Evolutionary conservation across 2,329 filamentous ascomycete genomes (phyloP).

Genomic region (Drechslerella coelobrocha): DNA sequence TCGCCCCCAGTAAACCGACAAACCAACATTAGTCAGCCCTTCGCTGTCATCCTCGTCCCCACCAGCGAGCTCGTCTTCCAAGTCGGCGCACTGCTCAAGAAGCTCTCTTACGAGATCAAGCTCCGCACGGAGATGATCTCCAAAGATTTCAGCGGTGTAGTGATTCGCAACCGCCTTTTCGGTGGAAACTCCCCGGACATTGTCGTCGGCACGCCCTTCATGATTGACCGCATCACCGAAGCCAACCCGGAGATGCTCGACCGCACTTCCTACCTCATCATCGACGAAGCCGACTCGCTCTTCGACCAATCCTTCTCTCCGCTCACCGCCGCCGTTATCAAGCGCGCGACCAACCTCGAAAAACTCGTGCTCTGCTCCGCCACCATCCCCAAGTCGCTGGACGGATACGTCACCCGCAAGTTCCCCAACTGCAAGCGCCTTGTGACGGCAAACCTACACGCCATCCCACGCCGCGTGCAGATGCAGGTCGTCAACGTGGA

Average conservation of each 20-base stretch:
- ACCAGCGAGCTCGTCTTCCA: slow-evolving; percentile 91
- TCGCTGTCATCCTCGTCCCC: slow-evolving; percentile 84
- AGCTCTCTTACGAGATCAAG: slow-evolving; percentile 82
- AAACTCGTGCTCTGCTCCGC: slow-evolving; percentile 93
- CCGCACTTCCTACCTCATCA: slow-evolving; percentile 84
- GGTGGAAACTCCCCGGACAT: slow-evolving; percentile 64
- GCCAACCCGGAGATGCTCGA: slow-evolving; percentile 90
- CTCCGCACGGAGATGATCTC: slow-evolving; percentile 85
- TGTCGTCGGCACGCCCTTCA: slow-evolving; percentile 72
- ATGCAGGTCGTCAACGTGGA: slow-evolving; percentile 91
- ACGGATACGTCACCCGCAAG: slow-evolving; percentile 78
- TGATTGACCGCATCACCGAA: slow-evolving; percentile 85
- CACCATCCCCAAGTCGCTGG: slow-evolving; percentile 88
- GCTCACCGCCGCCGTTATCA: slow-evolving; percentile 80
- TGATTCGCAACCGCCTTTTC: slow-evolving; percentile 86
- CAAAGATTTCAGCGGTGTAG: slow-evolving; percentile 74
- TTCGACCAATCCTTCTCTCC: slow-evolving; percentile 91
- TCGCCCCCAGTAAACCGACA: slow-evolving; percentile 72
- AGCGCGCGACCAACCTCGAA: slow-evolving; percentile 78
- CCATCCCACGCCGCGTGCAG: slow-evolving; percentile 92
- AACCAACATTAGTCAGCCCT: slow-evolving; percentile 77
- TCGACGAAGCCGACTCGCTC: slow-evolving; percentile 95
- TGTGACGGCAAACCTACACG: slow-evolving; percentile 93
- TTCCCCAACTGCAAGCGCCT: slow-evolving; percentile 85
- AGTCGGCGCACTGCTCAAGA: slow-evolving; percentile 80